A percentile compares a stretch with the other conserved stretches of the same genome.
These are phyloP conservation scores for Leccinum pachyderme DNA, from an alignment of 1,284 basidiomycete genomes.

Conservation along the genomic window DNA sequence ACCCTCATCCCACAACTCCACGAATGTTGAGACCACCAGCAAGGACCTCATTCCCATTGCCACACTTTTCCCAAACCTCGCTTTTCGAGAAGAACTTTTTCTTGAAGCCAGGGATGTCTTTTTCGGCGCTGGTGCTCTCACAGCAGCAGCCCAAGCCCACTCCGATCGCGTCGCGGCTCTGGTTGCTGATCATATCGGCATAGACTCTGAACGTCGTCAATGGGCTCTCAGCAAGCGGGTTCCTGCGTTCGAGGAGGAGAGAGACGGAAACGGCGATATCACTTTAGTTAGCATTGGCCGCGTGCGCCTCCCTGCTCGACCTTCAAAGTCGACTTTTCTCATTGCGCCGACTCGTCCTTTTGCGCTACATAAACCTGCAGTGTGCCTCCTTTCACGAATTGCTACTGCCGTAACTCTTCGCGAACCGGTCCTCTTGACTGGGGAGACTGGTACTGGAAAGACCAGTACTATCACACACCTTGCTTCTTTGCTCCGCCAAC, in stretches of 20 bases:
- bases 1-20: conserved; percentile 44
- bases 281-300: conserved; percentile 58
- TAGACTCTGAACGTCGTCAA: conserved; percentile 58
- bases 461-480: conserved; percentile 92
- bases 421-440: conserved; percentile 91
- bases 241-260: conserved; percentile 69
- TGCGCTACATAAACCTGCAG: conserved; percentile 87
- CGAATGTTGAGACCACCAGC: conserved; percentile 41
- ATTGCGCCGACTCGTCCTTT: conserved; percentile 59
- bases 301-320: conserved; percentile 49
- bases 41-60: conserved; percentile 21
- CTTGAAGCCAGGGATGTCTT: conserved; percentile 92
- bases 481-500: conserved; percentile 74
- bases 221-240: conserved; percentile 59
- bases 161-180: conserved; percentile 47
- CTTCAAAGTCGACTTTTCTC: conserved; percentile 37
- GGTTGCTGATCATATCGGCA: conserved; percentile 63
- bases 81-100: conserved; percentile 86
- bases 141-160: conserved; percentile 52
- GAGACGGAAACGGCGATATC: conserved; percentile 59
- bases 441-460: conserved; percentile 99
- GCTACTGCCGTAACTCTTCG: conserved; percentile 69
- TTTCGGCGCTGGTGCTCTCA: conserved; percentile 70
- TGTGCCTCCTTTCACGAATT: conserved; percentile 80
- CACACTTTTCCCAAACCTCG: conserved; percentile 66